Evolutionary conservation across 306 rosid genomes (phyloP).

Genomic region (Luffa acutangula): DNA sequence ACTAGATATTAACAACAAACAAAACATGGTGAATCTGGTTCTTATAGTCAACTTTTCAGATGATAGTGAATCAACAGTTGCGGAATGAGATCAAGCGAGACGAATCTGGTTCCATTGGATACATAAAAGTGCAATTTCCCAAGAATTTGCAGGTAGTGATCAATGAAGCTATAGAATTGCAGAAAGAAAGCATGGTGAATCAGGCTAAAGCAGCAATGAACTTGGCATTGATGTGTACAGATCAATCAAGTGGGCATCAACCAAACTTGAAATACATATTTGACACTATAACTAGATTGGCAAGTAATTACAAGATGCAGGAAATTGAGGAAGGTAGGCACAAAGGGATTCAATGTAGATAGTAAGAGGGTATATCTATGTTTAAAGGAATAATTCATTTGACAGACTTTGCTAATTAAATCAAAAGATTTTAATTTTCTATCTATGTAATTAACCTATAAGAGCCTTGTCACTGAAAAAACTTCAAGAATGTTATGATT

Average conservation of each 20-base stretch:
- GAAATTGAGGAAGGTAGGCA: neutral
- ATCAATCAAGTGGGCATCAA: constrained; percentile 24
- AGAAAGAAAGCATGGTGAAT: constrained; percentile 17
- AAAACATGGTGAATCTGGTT: no score
- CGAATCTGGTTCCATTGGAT: constrained; percentile 28
- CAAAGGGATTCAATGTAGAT: neutral
- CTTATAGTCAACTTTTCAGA: neutral
- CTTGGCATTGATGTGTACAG: constrained; percentile 43
- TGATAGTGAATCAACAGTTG: constrained; percentile 21
- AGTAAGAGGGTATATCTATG: neutral
- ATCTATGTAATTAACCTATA: neutral
- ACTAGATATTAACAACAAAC: no score
- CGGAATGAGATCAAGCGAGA: constrained; percentile 27
- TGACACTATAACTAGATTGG: constrained; percentile 26
- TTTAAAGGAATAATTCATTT: neutral
- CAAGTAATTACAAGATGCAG: neutral
- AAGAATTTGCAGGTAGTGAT: constrained; percentile 25
- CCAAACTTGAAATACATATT: constrained; percentile 22
- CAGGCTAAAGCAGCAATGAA: constrained; percentile 29
- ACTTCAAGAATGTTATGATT: neutral
- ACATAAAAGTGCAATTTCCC: constrained; percentile 30
- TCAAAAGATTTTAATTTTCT: neutral
- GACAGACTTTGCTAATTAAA: neutral
- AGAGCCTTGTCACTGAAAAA: neutral
- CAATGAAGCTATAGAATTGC: constrained; percentile 37